Base-by-base conservation (phyloP, 805 yeast genomes). In the Spathaspora arborariae region DNA sequence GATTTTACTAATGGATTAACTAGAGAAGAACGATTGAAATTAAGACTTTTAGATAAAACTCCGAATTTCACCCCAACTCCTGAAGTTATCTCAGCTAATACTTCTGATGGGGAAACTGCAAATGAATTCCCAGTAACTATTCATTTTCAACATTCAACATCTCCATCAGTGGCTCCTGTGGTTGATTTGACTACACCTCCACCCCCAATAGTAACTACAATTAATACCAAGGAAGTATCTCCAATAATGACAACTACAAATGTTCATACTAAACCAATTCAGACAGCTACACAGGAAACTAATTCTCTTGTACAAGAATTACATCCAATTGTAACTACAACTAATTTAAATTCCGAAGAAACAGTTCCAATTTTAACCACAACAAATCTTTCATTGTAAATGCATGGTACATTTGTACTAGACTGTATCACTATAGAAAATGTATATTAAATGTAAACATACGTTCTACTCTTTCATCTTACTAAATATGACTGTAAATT, bases 11-110 rank as follows among this genome's bases (percentile, higher is more conserved):
- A 43, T 20, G 63, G 63, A 1, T 56, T 67, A 44, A 53, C 66
- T 2, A 52, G 76, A 56, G 66, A 60, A 45, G 67, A 67, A 44
- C 51, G 72, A 42, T 58, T 67, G 45, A 60, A 60, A 44, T 50
- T 61, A 45, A 64, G 81, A 22, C 56, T 53, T 39, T 27, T 49
- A 16, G 44, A 41, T 21, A 26, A 20, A 9, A 45, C 47, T 16
- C 47, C 47, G 3, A 16, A 15, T 6, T 39, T 39, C 24, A 45
- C 48, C 1, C 35, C 46, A 2, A 48, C 51, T 13, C 51, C 51
- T 2, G 51, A 48, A 33, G 43, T 42, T 15, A 22, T 18, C n/a
- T n/a, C n/a, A n/a, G n/a, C n/a, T n/a, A n/a, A n/a, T 9, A 21
- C 15, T 1, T 37, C 39, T 5, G 39, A 37, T 11, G 39, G 9